Base-by-base conservation (phyloP, 169 alveolate genomes). In the Cryptosporidium andersoni region DNA sequence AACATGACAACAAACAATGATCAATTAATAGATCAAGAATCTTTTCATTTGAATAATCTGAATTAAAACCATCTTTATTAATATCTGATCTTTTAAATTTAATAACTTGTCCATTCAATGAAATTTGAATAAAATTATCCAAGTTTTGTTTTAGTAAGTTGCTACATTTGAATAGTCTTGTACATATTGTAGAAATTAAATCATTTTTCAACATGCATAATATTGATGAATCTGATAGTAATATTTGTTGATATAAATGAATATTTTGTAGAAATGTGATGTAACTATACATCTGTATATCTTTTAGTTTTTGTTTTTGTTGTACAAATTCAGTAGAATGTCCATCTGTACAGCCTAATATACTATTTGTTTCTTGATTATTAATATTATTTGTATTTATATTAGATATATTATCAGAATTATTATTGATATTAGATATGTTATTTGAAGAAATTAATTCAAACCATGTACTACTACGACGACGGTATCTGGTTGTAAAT, bases 401-500 rank as follows among this genome's bases (percentile, higher is more conserved):
- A 5, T 8, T 53, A 16, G 9, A 16, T 1, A 53, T 65, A 14
- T 68, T 49, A n/a, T 74, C 60, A 25, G 25, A 25, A 25, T 25
- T 25, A 25, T 25, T 25, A 25, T 25, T 25, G 25, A 25, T 25
- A 25, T 25, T 25, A 25, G 25, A 25, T 0, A 25, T 25, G 25
- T 25, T 25, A 25, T 25, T 25, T 25, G 25, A 25, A 25, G 25
- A 25, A 6, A 74, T 55, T 14, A 68, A 56, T 37, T 74, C 85
- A 60, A 74, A 56, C 85, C 85, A 74, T 37, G 85, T 74, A 34
- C 85, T 74, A 40, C 85, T 74, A 58, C 85, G 55, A 37, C 85
- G 55, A 25, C 85, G 64, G 40, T 74, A 91, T 45, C 91, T 89
- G 80, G 90, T 90, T 11, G 92, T 80, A 81, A 92, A 92, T 25